Evolutionary conservation across 2,329 filamentous ascomycete genomes (phyloP), one percentile per base, ranked within the genome.

Genomic region (Diaporthe caulivora): DNA sequence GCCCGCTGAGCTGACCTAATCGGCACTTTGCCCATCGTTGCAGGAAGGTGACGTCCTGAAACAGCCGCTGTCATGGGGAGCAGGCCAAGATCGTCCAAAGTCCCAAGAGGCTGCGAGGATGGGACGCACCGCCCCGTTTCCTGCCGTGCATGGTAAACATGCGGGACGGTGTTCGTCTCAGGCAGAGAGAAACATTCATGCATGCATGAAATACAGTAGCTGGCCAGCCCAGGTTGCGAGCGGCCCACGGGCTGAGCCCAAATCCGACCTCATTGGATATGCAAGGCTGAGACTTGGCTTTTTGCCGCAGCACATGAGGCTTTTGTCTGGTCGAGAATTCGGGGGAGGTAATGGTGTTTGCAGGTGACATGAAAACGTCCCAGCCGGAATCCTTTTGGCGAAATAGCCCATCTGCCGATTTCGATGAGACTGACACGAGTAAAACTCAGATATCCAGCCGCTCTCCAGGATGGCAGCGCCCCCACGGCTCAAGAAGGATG

Each of bases 251-350:
- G 57, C 64, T 29, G 49, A 31, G 64, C 47, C 24, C 51, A 51
- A 37, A 37, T 51, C 44, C 57, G 40, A 74, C 70, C 47, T 72
- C 57, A 65, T 21, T 10, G 17, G n/a, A 57, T 24, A 37, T 74
- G 73, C 70, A 74, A 74, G 73, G 73, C 73, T 72, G 73, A 69
- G 55, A 53, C 62, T 67, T 67, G 62, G 62, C 62, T 31, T 53
- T 67, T 67, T 51, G 37, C 47, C 47, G 47, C 62, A 53, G 62
- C 62, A 13, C 62, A 65, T 13, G 31, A 37, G 11, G 51, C 21
- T 51, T 29, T 67, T 21, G 47, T n/a, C 34, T 37, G 31, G 31
- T 37, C 21, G 31, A 26, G 44, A 40, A 29, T 17, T 53, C 17
- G 47, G 15, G 31, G 26, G 10, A 26, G 31, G 29, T 9, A 26